Base-by-base conservation (phyloP, 1,284 basidiomycete species). In the Ustilago bromivora region DNA sequence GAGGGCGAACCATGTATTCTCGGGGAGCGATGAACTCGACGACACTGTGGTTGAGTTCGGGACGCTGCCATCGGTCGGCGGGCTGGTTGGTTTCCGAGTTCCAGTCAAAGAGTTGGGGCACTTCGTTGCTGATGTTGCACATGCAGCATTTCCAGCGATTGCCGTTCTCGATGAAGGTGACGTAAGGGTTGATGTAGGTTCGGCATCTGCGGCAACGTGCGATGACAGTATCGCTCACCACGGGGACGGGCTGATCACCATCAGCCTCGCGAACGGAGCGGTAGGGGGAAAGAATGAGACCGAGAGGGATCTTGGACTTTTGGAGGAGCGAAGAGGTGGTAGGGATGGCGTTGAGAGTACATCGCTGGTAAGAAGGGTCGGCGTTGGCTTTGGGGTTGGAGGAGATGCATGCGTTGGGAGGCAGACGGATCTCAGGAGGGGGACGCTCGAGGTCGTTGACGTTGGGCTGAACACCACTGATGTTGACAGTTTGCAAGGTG, bases 141-240 rank as follows among this genome's bases (percentile, higher is more conserved):
- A 99, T 96, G 88, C 95, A 98, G 71, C 97, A 99, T 87, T 97
- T 94, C 97, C 97, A 98, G 89, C 96, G 91, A 87, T 95, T 96
- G 40, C 97, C 97, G 72, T 95, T 95, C 86, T 99, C 97, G 85
- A 98, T 95, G 87, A 99, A 99, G 81, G 95, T 94, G 47, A 98
- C 96, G 85, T 94, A 99, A 4, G 97, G 96, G 87, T 99, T 98
- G 88, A 99, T 99, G 88, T 99, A 99, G 51, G 95, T 94, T 83
- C 97, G 91, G 90, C 97, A 99, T 46, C 96, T 91, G 74, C 97
- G 91, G 88, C 97, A 99, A 53, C 97, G 93, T 54, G 97, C 96
- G 82, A 99, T 99, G 55, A 99, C 93, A 0, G 94, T 95, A 87
- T 99, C 97, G 1, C 93, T 91, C 2, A 98, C 91, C 41, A 98